Base-by-base conservation (phyloP, 306 rosid genomes). In the Erythrophleum fordii region DNA sequence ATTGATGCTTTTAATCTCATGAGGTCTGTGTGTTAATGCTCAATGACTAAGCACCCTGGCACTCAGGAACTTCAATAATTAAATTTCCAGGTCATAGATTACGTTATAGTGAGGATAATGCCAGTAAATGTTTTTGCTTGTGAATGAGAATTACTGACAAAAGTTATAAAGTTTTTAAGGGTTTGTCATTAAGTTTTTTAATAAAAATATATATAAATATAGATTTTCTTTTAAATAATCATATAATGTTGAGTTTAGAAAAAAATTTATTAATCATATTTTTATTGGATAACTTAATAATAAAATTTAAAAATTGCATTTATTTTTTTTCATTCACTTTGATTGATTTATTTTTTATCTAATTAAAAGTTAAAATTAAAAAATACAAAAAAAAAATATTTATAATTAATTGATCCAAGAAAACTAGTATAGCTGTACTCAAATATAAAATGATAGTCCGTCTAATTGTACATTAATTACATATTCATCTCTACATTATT, bases 21-120 rank as follows among this genome's bases (percentile, higher is more conserved):
- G 75, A 65, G n/a, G 73, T 75, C 6, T 80, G 31, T 68, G 35
- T 58, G 81, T 79, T 49, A 79, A 23, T 80, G 82, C 77, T 18
- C 35, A 53, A 64, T 80, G 85, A 81, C 80, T 58, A 45, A 26
- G 73, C 86, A 62, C 74, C 14, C 49, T 17, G 59, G 17, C 74
- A 62, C 17, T n/a, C 10, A 52, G 56, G 45, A 78, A 25, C 59
- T 65, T 45, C 68, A 84, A 76, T 80, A 42, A 80, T 80, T 70
- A 44, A 80, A 71, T 76, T 62, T 53, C 81, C 42, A 84, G 45
- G 81, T 81, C 88, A 85, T 70, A 22, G 81, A 81, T 82, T 81
- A 78, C 77, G 80, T 85, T 81, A 37, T 66, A 34, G 55, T 35
- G 46, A 46, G 46, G 55, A 76, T 45, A 58, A 52, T 58, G 48